phyloP scores from a whole-genome alignment of 352 stramenopile species.

The Globisporangium paroecandrum region DNA sequence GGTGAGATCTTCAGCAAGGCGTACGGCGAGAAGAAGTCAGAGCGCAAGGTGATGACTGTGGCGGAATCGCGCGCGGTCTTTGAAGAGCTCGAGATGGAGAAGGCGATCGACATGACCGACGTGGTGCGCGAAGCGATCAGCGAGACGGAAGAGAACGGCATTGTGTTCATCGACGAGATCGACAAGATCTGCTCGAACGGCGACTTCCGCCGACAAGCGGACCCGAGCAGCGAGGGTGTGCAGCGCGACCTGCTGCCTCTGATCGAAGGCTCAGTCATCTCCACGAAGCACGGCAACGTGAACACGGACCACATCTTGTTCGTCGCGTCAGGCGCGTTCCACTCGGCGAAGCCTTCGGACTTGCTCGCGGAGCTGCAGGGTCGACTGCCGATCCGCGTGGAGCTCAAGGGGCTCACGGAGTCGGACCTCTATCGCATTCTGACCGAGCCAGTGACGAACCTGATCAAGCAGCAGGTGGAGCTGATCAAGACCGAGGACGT shows the following conservation, averaged over 20 bases:
- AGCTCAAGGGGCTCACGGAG: slow-evolving; percentile 98
- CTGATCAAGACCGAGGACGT: slow-evolving; percentile 97
- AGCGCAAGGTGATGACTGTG: slow-evolving; percentile 93
- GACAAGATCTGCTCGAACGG: slow-evolving; percentile 98
- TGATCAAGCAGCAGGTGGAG: slow-evolving; percentile 97
- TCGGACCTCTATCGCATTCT: slow-evolving; percentile 99
- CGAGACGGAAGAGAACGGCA: slow-evolving; percentile 98
- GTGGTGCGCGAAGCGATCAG: slow-evolving; percentile 81
- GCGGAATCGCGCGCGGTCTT: slow-evolving; percentile 92
- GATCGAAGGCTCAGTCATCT: slow-evolving; percentile 97
- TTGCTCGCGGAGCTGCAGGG: slow-evolving; percentile 98
- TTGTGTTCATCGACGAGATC: slow-evolving; percentile 99
- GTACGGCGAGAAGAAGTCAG: slow-evolving; percentile 81
- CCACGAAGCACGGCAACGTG: slow-evolving; percentile 99
- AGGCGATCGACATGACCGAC: slow-evolving; percentile 89
- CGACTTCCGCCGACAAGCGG: slow-evolving; percentile 90
- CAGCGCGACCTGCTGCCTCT: slow-evolving; percentile 98
- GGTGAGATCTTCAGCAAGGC: slow-evolving; percentile 67
- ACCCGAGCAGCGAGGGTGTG: slow-evolving; percentile 98
- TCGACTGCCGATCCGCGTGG: slow-evolving; percentile 97
- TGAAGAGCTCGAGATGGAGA: slow-evolving; percentile 96
- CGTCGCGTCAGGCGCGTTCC: slow-evolving; percentile 97
- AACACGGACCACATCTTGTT: slow-evolving; percentile 99
- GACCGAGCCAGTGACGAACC: slow-evolving; percentile 98
- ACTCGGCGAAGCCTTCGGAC: slow-evolving; percentile 97